These are phyloP conservation scores for Leishmania tarentolae DNA, from an alignment of 208 protist species.

Conservation along the genomic window DNA sequence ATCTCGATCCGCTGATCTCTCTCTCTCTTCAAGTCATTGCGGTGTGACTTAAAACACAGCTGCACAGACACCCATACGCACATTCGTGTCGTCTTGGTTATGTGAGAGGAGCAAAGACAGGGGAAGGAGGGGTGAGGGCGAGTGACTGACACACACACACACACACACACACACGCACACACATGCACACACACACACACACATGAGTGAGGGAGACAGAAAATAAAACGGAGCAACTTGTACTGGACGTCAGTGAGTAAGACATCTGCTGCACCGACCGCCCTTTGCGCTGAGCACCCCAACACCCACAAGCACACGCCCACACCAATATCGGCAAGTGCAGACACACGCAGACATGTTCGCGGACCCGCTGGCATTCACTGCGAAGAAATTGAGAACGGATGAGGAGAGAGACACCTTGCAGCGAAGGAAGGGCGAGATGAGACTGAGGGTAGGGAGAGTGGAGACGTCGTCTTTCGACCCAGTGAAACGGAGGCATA, in stretches of 20 bases:
- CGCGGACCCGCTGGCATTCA: neutral
- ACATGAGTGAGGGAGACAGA: neutral
- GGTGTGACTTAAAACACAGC: neutral
- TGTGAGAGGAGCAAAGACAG: neutral
- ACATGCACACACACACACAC: neutral
- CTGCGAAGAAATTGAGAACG: neutral
- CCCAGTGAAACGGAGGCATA: neutral
- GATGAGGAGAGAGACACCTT: too few relatives aligned
- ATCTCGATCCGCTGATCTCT: neutral
- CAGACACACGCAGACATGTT: neutral
- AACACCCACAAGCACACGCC: neutral
- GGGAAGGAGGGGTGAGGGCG: neutral
- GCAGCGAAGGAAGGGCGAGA: too few relatives aligned
- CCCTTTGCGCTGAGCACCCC: neutral
- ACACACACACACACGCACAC: neutral
- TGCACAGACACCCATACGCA: neutral
- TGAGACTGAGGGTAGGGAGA: neutral
- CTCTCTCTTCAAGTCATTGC: neutral
- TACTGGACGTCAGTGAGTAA: neutral
- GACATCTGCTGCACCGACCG: neutral
- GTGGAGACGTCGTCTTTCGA: neutral
- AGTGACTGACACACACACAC: neutral
- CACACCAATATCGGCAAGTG: neutral
- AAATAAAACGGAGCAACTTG: neutral
- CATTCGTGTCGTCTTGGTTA: neutral